Conservation (phyloP, 768 basidiomycete genomes). For the Rhodocollybia butyracea region DNA sequence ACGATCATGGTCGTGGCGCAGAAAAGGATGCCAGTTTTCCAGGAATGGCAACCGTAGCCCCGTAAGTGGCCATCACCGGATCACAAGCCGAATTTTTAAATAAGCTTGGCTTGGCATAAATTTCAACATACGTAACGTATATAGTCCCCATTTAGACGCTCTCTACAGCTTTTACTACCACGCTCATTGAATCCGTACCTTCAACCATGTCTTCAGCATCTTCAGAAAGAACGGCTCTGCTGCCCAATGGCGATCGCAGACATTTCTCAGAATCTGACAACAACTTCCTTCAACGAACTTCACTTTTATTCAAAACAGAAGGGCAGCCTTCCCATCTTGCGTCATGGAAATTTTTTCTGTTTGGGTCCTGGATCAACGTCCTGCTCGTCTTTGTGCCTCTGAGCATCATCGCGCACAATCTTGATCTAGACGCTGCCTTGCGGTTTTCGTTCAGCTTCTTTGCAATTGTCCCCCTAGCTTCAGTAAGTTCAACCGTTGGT, state of each 20-base stretch:
- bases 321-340: constrained; percentile 59
- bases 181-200: too few species aligned
- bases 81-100: too few species aligned
- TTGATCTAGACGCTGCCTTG: constrained; percentile 73
- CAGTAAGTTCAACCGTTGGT: constrained; percentile 40
- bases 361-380: constrained; percentile 69
- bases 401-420: constrained; percentile 57
- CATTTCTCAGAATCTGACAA: constrained; percentile 6
- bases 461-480: constrained; percentile 85
- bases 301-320: constrained; percentile 47
- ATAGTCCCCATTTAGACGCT: too few species aligned
- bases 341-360: constrained; percentile 59
- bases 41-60: too few species aligned
- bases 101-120: too few species aligned
- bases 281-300: constrained; percentile 25
- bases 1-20: too few species aligned
- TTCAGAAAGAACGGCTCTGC: constrained; percentile 46
- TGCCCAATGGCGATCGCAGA: constrained; percentile 33
- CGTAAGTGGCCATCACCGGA: too few species aligned
- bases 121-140: too few species aligned
- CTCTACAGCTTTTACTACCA: too few species aligned
- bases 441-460: constrained; percentile 75
- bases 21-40: too few species aligned
- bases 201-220: constrained; percentile 33
- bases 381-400: constrained; percentile 81